Conservation (phyloP, 345 rosid genomes). For the Salix caprea region DNA sequence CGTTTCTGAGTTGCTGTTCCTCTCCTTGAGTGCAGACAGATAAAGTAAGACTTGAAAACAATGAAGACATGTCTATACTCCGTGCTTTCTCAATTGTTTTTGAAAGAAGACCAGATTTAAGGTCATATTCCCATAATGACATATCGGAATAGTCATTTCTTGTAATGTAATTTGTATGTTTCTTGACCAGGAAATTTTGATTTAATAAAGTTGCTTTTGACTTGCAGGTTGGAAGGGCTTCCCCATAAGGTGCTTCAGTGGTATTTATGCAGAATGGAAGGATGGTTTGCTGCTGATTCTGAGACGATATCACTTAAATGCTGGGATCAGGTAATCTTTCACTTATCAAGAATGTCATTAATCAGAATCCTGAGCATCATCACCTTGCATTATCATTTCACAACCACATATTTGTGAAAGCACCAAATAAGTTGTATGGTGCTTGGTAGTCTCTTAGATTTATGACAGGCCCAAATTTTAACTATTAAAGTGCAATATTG, state of each 20-base stretch:
- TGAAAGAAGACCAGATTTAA: constrained; percentile 72
- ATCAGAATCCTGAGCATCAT: neutral
- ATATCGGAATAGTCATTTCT: neutral
- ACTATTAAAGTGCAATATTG: no score
- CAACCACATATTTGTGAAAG: no score
- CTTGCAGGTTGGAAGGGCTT: constrained; percentile 69
- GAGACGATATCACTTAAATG: constrained; percentile 78
- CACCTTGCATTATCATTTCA: neutral
- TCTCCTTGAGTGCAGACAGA: constrained; percentile 52
- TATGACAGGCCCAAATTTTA: no score
- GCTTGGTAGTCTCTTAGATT: no score
- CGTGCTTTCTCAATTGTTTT: constrained; percentile 67
- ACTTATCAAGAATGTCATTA: neutral
- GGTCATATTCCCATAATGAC: constrained; percentile 34
- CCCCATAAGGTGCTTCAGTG: constrained; percentile 83
- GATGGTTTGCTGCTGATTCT: constrained; percentile 99
- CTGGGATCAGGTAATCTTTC: constrained; percentile 75
- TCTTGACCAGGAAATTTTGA: neutral
- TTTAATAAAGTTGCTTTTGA: constrained; percentile 10
- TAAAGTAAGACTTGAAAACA: constrained; percentile 58
- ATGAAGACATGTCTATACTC: constrained; percentile 69
- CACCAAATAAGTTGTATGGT: no score
- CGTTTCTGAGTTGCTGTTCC: constrained; percentile 12
- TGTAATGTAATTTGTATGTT: neutral
- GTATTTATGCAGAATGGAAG: constrained; percentile 98